Evolutionary conservation across 2,329 filamentous ascomycete species (phyloP).

Genomic region (Blumeria graminis): DNA sequence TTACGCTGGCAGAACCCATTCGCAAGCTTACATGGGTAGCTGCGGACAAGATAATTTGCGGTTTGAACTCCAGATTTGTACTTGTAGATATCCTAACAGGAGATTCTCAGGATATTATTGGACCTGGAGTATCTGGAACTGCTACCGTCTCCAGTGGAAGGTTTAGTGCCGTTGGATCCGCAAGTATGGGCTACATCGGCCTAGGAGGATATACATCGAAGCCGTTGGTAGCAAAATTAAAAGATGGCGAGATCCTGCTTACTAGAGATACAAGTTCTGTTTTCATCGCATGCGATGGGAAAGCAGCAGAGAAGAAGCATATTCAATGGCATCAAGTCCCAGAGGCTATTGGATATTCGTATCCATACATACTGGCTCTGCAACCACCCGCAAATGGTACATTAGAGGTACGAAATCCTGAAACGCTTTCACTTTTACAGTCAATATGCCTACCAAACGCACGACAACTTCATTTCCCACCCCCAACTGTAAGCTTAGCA

Average conservation of each 20-base stretch:
- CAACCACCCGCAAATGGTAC: constrained; percentile 63
- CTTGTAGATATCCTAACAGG: constrained; percentile 64
- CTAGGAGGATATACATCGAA: constrained; percentile 79
- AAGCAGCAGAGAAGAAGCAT: constrained; percentile 58
- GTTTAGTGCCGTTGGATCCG: constrained; percentile 61
- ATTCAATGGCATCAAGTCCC: constrained; percentile 82
- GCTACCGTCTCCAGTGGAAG: constrained; percentile 28
- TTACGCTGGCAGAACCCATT: constrained; percentile 59
- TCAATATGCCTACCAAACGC: constrained; percentile 62
- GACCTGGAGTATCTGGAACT: constrained; percentile 44
- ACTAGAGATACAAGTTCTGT: constrained; percentile 94
- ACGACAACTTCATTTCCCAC: constrained; percentile 68
- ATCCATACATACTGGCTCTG: constrained; percentile 78
- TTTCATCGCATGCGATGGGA: constrained; percentile 69
- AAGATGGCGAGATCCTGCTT: constrained; percentile 67
- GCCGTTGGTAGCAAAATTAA: constrained; percentile 61
- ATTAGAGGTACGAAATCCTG: constrained; percentile 77
- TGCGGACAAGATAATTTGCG: constrained; percentile 66
- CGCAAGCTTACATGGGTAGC: constrained; percentile 81
- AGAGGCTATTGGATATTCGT: constrained; percentile 83
- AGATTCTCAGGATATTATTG: constrained; percentile 53
- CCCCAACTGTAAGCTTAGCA: constrained; percentile 78
- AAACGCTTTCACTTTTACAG: constrained; percentile 75
- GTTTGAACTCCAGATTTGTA: constrained; percentile 77
- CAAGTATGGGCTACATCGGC: constrained; percentile 91